Conservation (phyloP, 2,329 filamentous ascomycete species). For the Colletotrichum horii region DNA sequence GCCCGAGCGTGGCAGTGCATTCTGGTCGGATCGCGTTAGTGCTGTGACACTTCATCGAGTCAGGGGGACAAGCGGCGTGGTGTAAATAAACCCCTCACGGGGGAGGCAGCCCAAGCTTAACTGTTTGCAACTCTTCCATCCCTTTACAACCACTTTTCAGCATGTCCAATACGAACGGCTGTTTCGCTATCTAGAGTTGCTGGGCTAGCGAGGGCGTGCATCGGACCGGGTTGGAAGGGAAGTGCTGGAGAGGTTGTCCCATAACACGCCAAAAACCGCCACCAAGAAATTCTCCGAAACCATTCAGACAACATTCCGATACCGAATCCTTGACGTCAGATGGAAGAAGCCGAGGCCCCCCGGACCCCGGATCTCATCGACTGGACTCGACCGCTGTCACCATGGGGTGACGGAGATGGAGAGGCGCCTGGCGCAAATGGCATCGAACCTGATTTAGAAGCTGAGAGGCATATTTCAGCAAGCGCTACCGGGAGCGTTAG, state of each 20-base stretch:
- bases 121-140: not conserved
- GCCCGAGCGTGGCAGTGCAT: constrained; percentile 16
- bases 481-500: constrained; percentile 9
- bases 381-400: constrained; percentile 17
- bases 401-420: constrained; percentile 8
- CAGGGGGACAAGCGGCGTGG: not conserved
- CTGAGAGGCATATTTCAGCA: not conserved
- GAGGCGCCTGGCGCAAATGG: not conserved
- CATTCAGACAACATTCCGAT: not conserved
- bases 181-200: not conserved
- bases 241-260: not conserved
- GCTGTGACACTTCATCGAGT: not conserved
- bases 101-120: constrained; percentile 4
- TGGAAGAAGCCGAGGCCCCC: constrained; percentile 9
- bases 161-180: not conserved
- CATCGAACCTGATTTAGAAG: constrained; percentile 2
- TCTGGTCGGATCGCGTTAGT: constrained; percentile 15
- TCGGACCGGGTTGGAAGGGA: not conserved
- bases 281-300: not conserved
- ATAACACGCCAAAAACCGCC: not conserved
- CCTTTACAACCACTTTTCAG: not conserved
- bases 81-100: constrained; percentile 15
- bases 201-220: not conserved
- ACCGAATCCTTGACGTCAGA: not conserved
- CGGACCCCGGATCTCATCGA: constrained; percentile 17